Conservation (phyloP, 2,329 filamentous ascomycete genomes). For the Periconia macrospinosa region DNA sequence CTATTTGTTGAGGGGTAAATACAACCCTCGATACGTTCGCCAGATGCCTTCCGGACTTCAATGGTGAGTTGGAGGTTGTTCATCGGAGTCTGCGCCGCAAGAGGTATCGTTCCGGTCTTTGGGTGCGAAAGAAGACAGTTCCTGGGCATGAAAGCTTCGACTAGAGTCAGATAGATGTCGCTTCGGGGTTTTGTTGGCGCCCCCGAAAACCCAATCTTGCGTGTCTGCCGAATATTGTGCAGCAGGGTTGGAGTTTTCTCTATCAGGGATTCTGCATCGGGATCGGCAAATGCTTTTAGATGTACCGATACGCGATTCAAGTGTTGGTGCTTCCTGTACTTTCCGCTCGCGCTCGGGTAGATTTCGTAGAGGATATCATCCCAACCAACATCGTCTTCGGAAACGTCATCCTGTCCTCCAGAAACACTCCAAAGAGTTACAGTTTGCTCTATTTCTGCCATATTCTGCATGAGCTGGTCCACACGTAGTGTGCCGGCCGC, state of each 20-base stretch:
- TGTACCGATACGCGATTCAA: constrained; percentile 80
- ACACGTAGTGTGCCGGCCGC: constrained; percentile 79
- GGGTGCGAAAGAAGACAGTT: constrained; percentile 66
- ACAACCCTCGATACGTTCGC: constrained; percentile 82
- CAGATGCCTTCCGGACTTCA: constrained; percentile 78
- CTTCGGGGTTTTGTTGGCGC: constrained; percentile 85
- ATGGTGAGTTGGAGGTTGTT: constrained; percentile 84
- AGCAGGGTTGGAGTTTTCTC: constrained; percentile 86
- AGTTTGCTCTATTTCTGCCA: constrained; percentile 73
- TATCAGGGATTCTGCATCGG: constrained; percentile 78
- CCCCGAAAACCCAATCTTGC: constrained; percentile 90
- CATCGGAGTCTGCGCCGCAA: constrained; percentile 66
- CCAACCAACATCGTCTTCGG: constrained; percentile 65
- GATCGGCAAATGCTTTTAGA: constrained; percentile 74
- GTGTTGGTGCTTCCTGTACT: constrained; percentile 71
- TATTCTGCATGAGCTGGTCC: constrained; percentile 71
- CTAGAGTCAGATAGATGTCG: constrained; percentile 91
- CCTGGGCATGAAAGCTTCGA: constrained; percentile 74
- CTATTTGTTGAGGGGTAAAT: constrained; percentile 86
- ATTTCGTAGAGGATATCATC: constrained; percentile 67
- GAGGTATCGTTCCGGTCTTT: constrained; percentile 78
- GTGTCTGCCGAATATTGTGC: constrained; percentile 77
- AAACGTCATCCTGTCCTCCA: constrained; percentile 29
- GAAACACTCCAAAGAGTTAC: constrained; percentile 76
- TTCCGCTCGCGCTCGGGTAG: constrained; percentile 70